Conservation (phyloP, 129 eudicot genomes). For the Ambrosia artemisiifolia region DNA sequence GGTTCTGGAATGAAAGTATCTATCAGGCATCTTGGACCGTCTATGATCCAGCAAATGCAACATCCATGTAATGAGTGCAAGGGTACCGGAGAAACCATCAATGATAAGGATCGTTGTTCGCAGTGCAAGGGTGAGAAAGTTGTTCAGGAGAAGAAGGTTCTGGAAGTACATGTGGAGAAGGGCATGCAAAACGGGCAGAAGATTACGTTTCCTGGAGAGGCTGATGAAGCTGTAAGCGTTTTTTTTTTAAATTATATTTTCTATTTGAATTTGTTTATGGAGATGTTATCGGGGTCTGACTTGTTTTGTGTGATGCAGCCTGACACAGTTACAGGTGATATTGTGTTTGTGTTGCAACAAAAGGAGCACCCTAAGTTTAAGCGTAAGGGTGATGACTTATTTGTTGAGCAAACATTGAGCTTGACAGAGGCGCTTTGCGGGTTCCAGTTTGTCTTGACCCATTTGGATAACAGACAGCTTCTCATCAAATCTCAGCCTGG, state of each 20-base stretch:
- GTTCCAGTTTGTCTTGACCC: slow-evolving; percentile 64
- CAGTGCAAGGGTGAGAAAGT: slow-evolving; percentile 80
- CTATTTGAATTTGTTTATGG: neutral
- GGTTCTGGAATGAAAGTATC: slow-evolving; percentile 76
- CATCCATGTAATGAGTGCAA: slow-evolving; percentile 75
- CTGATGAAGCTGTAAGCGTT: slow-evolving; percentile 70
- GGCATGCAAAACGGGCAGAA: slow-evolving; percentile 77
- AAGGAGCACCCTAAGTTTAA: slow-evolving; percentile 82
- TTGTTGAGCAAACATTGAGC: slow-evolving; percentile 65
- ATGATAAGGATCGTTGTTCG: slow-evolving; percentile 56
- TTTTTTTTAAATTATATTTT: too few relatives aligned
- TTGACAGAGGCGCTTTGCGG: slow-evolving; percentile 83
- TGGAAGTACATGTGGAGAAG: slow-evolving; percentile 65
- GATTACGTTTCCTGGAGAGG: slow-evolving; percentile 73
- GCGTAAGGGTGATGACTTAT: slow-evolving; percentile 79
- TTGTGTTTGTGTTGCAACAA: slow-evolving; percentile 68
- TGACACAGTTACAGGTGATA: slow-evolving; percentile 72
- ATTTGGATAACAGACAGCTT: slow-evolving; percentile 66
- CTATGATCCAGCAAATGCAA: slow-evolving; percentile 77
- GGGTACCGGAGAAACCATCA: slow-evolving; percentile 72
- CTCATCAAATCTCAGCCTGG: slow-evolving; percentile 74
- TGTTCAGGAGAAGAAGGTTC: slow-evolving; percentile 65
- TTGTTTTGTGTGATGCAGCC: slow-evolving; percentile 42
- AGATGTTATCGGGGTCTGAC: neutral
- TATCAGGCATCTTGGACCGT: slow-evolving; percentile 68